Evolutionary conservation across 257 asterid species (phyloP).

Genomic region (Coffea canephora): DNA sequence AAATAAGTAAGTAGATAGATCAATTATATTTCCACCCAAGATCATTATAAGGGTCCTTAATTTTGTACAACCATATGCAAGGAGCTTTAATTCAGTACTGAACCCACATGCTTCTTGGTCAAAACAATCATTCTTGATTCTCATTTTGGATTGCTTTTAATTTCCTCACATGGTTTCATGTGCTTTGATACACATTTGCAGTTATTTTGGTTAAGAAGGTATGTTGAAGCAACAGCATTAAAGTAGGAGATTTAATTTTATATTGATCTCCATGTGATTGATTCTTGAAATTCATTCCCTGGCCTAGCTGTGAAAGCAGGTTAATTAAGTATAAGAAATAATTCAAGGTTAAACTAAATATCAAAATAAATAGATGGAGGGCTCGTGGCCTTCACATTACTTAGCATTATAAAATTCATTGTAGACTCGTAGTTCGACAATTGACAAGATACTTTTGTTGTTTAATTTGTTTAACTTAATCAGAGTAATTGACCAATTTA

Average conservation of each 20-base stretch:
- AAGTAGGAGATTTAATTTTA: background rate
- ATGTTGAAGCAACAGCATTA: background rate
- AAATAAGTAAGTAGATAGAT: too few species aligned
- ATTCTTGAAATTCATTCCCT: background rate
- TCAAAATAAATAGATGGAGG: background rate
- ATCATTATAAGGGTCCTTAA: background rate
- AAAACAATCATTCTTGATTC: background rate
- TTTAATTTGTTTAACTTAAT: background rate
- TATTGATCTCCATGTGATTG: background rate
- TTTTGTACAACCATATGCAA: background rate
- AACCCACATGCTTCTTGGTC: background rate
- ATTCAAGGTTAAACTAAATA: background rate
- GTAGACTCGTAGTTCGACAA: background rate
- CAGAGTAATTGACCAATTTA: background rate
- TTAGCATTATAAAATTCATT: background rate
- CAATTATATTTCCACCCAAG: too few species aligned
- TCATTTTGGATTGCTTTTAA: background rate
- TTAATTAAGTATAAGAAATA: too few species aligned
- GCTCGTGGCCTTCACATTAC: background rate
- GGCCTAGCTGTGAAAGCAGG: background rate
- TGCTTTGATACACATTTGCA: background rate
- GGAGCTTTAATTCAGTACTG: background rate
- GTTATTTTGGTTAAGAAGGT: background rate
- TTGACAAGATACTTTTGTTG: background rate
- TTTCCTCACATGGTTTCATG: slow-evolving; percentile 5